Evolutionary conservation across 2,329 filamentous ascomycete species (phyloP), one percentile per base, ranked within the genome.

Genomic region (Pseudogymnoascus sp.): DNA sequence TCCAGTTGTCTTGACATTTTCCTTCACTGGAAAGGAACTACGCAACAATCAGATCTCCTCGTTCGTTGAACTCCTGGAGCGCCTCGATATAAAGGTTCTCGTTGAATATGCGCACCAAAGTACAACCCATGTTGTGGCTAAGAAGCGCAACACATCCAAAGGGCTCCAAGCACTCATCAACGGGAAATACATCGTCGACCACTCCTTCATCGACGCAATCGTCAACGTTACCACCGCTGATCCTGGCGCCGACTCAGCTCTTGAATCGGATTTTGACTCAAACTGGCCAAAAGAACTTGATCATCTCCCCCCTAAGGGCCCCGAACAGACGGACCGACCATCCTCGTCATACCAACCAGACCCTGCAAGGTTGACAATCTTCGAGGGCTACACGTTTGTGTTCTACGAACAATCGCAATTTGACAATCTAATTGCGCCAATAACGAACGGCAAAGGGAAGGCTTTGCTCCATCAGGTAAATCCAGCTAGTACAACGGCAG

Each of bases 51-150:
- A 88, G 1, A 79, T 93, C 62, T 76, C 79, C 1, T 78, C 78
- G 16, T 81, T 92, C 25, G 84, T 84, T 65, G 77, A 83, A 33
- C 82, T 82, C 61, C 83, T 97, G 16, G 91, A 96, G 72, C 84
- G 88, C 49, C 81, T 96, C n/a, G 95, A 96, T 71, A 88, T 97
- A 74, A 97, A 97, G 74, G 87, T 91, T 12, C 78, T 89, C 12
- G 80, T 84, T 45, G 87, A 92, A 3, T 97, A 91, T 73, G 77
- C 89, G 23, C 77, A 82, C 25, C 81, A 78, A 14, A 77, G 83
- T 28, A 97, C 93, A 0, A 96, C 93, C 0, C 93, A 97, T 74
- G 89, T 96, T 9, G 86, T 97, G 35, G 87, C 91, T 6, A 90
- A 87, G 73, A 97, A 96, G 75, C 84, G 95, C 58, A 99, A 97